Base-by-base conservation (phyloP, 2,329 filamentous ascomycete genomes). In the Hymenoscyphus fructigenus region DNA sequence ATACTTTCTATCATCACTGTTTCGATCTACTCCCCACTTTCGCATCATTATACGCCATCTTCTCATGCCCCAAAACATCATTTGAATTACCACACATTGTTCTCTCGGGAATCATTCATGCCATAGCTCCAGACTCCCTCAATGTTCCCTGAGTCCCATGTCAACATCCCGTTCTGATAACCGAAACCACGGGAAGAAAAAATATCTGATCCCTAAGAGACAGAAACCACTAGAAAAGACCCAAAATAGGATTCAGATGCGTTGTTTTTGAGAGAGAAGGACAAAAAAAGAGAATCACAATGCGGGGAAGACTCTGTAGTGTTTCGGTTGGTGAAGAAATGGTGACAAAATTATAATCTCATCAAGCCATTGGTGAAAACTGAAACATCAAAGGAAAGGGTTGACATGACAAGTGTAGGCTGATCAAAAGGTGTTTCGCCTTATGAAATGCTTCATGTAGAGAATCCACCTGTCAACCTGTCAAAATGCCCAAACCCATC, bases 51-150 rank as follows among this genome's bases (percentile, higher is more conserved):
- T 32, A 60, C 44, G 26, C 23, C 59, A 15, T 28, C 28, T 41
- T 57, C 20, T 56, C 60, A 57, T 61, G 50, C 47, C 60, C 60
- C 60, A 61, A 41, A 61, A 38, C 47, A 20, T 17, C 10, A 28
- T 61, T 38, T 44, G 15, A 32, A 61, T 26, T 61, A 50, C 60
- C 60, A 61, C 60, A 17, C 47, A 61, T 10, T 44, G 1, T 41
- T 61, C 23, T 28, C 28, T 57, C 10, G n/a, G 3, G 38, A 53
- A 17, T 53, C 20, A 38, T 59, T 55, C 32, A 59, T 61, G 60
- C 60, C 41, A 57, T 56, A 57, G 32, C 47, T 14, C 1, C 28
- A 10, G 5, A 53, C 20, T 28, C 7, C 10, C 41, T 29, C 32
- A 60, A 47, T 12, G 32, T 29, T 50, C n/a, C 26, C n/a, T 4